A percentile compares a stretch with the other conserved stretches of the same genome.
Conservation (phyloP, 768 basidiomycete genomes). For the Leccinum ochraceum region DNA sequence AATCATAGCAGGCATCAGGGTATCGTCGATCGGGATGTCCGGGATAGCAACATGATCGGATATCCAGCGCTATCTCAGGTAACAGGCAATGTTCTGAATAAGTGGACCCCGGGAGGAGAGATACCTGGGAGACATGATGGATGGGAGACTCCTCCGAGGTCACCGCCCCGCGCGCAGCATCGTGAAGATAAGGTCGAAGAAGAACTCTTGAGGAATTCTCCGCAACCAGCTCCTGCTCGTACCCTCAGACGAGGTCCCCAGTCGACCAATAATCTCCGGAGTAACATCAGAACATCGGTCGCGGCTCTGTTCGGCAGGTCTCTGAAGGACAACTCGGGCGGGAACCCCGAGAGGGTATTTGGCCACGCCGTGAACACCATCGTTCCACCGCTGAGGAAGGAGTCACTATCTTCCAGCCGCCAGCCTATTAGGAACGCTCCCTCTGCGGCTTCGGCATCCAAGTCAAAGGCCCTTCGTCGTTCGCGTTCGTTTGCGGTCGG, state of each 20-base stretch:
- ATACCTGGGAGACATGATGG: conserved; percentile 1
- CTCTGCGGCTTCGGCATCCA: conserved; percentile 4
- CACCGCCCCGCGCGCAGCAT: neutral
- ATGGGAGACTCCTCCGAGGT: conserved; percentile 2
- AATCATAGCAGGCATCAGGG: neutral
- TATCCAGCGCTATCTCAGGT: conserved; percentile 24
- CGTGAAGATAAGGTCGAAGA: neutral
- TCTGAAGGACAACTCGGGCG: conserved; percentile 4
- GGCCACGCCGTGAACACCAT: conserved; percentile 17
- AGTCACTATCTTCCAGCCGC: conserved; percentile 10
- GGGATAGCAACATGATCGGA: neutral
- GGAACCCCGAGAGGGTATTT: conserved; percentile 12
- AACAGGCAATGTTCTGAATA: conserved; percentile 12
- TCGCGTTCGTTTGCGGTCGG: conserved; percentile 26
- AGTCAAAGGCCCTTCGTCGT: conserved; percentile 21
- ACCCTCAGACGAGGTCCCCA: conserved; percentile 14
- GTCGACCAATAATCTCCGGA: conserved; percentile 7
- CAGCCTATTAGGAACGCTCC: conserved; percentile 2
- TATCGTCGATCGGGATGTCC: neutral
- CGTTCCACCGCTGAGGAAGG: conserved; percentile 15
- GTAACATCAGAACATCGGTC: conserved; percentile 4
- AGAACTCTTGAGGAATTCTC: conserved; percentile 14
- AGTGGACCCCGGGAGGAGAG: conserved; percentile 5
- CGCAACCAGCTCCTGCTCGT: neutral
- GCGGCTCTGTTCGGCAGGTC: conserved; percentile 5